phyloP scores from a whole-genome alignment of 176 grass and related monocot genomes.

The Phoenix roebelenii region DNA sequence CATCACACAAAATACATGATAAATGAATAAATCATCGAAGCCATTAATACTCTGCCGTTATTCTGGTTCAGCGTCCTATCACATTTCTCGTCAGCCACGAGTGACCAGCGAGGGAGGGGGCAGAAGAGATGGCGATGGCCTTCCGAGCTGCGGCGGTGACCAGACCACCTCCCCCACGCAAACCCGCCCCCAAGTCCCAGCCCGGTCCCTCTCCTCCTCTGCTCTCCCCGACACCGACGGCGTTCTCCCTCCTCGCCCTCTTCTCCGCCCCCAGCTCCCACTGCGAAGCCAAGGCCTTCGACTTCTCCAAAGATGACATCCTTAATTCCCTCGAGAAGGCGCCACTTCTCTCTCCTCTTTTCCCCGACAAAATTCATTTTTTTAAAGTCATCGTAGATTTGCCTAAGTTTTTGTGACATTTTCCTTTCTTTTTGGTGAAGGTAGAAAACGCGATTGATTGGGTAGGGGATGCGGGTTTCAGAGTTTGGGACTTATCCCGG shows the following conservation, averaged over 20 bases:
- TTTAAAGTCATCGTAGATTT: no score
- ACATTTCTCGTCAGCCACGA: no score
- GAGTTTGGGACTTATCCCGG: slow-evolving; percentile 28
- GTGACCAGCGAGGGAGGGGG: neutral
- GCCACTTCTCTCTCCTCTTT: neutral
- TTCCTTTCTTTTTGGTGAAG: slow-evolving; percentile 10
- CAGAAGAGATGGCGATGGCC: slow-evolving; percentile 21
- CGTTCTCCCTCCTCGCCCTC: slow-evolving; percentile 2
- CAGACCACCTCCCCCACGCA: slow-evolving; percentile 7
- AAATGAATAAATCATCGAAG: no score
- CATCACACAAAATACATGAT: no score
- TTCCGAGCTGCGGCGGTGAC: slow-evolving; percentile 28
- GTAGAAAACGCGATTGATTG: slow-evolving; percentile 57
- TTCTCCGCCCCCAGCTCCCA: slow-evolving; percentile 15
- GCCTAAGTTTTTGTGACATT: neutral
- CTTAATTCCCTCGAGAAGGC: slow-evolving; percentile 53
- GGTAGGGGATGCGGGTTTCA: slow-evolving; percentile 35
- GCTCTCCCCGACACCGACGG: neutral
- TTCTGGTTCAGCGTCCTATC: no score
- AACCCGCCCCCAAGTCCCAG: slow-evolving; percentile 16
- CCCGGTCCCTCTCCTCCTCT: neutral
- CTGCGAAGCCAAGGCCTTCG: slow-evolving; percentile 34
- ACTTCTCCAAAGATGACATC: slow-evolving; percentile 70
- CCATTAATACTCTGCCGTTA: no score
- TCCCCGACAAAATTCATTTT: neutral